Base-by-base conservation (phyloP, 768 basidiomycete species). In the Xerocomellus dryophilus region DNA sequence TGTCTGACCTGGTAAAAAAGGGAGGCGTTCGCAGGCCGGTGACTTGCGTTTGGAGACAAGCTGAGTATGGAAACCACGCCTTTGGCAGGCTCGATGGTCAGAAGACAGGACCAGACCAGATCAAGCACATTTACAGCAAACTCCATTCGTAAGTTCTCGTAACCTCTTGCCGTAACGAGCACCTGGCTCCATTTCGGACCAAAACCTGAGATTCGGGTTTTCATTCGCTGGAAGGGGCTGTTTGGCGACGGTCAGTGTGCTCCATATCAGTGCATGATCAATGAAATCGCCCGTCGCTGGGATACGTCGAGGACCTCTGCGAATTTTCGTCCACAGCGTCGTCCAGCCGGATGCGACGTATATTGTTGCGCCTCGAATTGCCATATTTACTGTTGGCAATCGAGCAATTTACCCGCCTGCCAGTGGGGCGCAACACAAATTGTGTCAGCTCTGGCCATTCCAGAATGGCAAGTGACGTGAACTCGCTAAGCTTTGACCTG, bases 31-130 rank as follows among this genome's bases (percentile, higher is more conserved):
- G 54, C 56, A 57, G 51, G 35, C 50, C 54, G 62, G 59, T 18
- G 58, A 64, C 51, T 56, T 56, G 23, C 23, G 23, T 25, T 25
- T 25, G 23, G 58, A 42, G 57, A 53, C 66, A 58, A 62, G 42
- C 66, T 62, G 54, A 52, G 57, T 64, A 69, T 65, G 58, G 65
- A 51, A 66, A 62, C 66, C 66, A 69, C 66, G 67, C 65, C 53
- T 66, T 43, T 64, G 64, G 47, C 65, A 66, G 66, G 66, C 55
- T 64, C 60, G 56, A 61, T 51, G 51, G 63, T 61, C 61, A 68
- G 66, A 66, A 60, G 65, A 66, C 60, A 54, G 54, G 62, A 43
- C 59, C 53, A 57, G 65, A 58, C 66, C 31, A 66, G 58, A 62
- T 63, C 29, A 52, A 52, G 59, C 59, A 61, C 66, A 36, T 67